Conservation (phyloP, 1,284 basidiomycete species). For the Thelephora terrestris region DNA sequence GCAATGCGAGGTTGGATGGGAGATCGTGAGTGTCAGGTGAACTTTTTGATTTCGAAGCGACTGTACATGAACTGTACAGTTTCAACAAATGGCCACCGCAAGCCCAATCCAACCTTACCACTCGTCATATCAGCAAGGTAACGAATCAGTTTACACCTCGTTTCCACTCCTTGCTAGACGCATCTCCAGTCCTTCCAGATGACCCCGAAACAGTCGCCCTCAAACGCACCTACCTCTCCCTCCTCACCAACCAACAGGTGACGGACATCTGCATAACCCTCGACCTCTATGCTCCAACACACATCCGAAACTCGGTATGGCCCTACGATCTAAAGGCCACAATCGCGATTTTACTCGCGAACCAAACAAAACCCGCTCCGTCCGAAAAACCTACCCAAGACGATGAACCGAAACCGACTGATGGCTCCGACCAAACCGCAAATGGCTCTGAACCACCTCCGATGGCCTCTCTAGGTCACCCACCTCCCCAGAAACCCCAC, state of each 20-base stretch:
- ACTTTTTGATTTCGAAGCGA: too few species aligned
- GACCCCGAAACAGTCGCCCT: background rate
- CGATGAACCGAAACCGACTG: background rate
- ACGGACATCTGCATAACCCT: constrained; percentile 67
- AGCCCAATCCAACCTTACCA: too few species aligned
- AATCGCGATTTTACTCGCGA: constrained; percentile 36
- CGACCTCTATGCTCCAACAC: constrained; percentile 53
- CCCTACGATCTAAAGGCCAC: constrained; percentile 54
- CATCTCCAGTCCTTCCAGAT: background rate
- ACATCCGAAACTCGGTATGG: constrained; percentile 54
- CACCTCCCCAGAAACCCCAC: constrained; percentile 4
- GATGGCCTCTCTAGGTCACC: constrained; percentile 3
- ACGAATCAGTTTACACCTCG: too few species aligned
- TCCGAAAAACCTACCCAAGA: background rate
- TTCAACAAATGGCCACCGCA: too few species aligned
- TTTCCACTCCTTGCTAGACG: too few species aligned
- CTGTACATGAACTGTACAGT: too few species aligned
- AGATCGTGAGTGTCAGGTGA: too few species aligned
- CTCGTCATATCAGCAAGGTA: too few species aligned
- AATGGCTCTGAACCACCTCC: constrained; percentile 3
- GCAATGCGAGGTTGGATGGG: too few species aligned
- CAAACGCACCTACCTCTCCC: constrained; percentile 56
- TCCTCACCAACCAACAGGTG: constrained; percentile 55
- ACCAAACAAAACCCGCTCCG: constrained; percentile 18
- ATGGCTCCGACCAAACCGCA: background rate